Conservation (phyloP, 148 eudicot genomes). For the Drosera capensis region DNA sequence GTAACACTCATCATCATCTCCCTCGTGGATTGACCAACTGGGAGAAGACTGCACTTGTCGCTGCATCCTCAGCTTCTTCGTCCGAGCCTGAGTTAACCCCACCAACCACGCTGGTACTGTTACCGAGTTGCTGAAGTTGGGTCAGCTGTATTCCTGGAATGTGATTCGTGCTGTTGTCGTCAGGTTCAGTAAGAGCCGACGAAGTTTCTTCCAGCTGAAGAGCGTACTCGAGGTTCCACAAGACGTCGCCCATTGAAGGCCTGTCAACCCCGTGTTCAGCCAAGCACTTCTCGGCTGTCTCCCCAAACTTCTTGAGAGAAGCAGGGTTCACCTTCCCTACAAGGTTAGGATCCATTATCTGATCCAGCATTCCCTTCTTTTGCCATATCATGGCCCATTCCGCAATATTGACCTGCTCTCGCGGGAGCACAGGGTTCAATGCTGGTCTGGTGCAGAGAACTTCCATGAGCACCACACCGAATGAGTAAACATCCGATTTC, state of each 20-base stretch:
- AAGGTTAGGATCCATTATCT: conserved; percentile 64
- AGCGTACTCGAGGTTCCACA: conserved; percentile 94
- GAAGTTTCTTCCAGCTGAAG: conserved; percentile 90
- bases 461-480: conserved; percentile 93
- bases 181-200: conserved; percentile 64
- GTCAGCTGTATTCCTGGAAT: conserved; percentile 52
- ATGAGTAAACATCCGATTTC: conserved; percentile 91
- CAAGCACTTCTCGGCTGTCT: conserved; percentile 88
- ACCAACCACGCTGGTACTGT: conserved; percentile 54
- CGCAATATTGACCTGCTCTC: conserved; percentile 94
- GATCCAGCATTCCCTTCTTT: conserved; percentile 94
- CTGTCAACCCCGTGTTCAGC: conserved; percentile 91
- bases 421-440: conserved; percentile 80
- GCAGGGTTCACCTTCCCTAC: conserved; percentile 59
- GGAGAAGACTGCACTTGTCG: conserved; percentile 87
- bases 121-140: conserved; percentile 56
- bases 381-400: conserved; percentile 99
- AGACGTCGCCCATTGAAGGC: conserved; percentile 94
- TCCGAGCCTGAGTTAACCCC: conserved; percentile 54
- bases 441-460: conserved; percentile 92
- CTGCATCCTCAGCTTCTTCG: conserved; percentile 75
- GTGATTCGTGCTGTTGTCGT: conserved; percentile 89
- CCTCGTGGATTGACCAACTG: conserved; percentile 96
- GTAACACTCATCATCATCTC: no score
- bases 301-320: conserved; percentile 80